These are phyloP conservation scores for Termitomyces bulborhizus DNA, from an alignment of 768 basidiomycete species.

Conservation along the genomic window DNA sequence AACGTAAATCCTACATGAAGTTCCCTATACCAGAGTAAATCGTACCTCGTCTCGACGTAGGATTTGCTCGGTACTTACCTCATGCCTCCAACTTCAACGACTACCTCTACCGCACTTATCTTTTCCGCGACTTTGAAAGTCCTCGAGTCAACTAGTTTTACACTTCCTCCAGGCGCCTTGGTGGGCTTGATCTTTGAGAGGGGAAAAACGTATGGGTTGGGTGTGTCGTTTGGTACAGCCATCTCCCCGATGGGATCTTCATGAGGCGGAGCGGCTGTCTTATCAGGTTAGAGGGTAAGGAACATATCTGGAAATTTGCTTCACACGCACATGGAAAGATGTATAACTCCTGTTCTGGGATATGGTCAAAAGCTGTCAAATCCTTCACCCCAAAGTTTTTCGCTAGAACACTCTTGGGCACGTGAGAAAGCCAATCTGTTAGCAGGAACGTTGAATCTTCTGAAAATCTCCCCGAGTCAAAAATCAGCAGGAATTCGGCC, in stretches of 20 bases:
- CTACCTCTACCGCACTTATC: conserved; percentile 52
- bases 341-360: conserved; percentile 49
- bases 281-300: neutral
- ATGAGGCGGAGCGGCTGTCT: conserved; percentile 33
- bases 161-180: conserved; percentile 44
- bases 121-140: conserved; percentile 48
- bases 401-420: conserved; percentile 43
- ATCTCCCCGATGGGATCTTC: conserved; percentile 34
- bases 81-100: conserved; percentile 55
- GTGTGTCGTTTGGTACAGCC: conserved; percentile 43
- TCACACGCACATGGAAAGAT: conserved; percentile 35
- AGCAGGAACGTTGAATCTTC: conserved; percentile 57
- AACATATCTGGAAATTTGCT: neutral
- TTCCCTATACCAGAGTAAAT: conserved; percentile 28
- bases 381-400: conserved; percentile 54
- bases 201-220: conserved; percentile 48
- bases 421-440: conserved; percentile 64
- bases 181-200: conserved; percentile 41
- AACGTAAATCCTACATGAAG: conserved; percentile 36
- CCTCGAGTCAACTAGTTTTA: conserved; percentile 53
- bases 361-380: conserved; percentile 40
- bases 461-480: conserved; percentile 37
- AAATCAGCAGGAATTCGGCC: conserved; percentile 47
- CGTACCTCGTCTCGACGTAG: conserved; percentile 15
- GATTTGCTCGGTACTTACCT: conserved; percentile 31